Conservation (phyloP, 2,329 filamentous ascomycete genomes). For the Fusarium brevicatenulatum region DNA sequence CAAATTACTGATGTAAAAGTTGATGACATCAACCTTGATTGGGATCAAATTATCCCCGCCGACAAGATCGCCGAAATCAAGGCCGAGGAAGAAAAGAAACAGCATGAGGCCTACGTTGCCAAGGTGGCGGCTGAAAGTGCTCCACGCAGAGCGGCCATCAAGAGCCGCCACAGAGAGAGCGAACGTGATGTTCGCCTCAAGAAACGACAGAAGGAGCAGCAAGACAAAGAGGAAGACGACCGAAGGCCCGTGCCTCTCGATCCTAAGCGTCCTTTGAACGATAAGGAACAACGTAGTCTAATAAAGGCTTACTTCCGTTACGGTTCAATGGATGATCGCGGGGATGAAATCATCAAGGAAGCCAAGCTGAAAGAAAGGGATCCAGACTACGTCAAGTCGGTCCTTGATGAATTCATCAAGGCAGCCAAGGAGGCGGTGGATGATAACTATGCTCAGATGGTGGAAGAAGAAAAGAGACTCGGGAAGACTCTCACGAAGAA, state of each 20-base stretch:
- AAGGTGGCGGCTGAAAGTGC: conserved; percentile 86
- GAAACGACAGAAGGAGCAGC: conserved; percentile 72
- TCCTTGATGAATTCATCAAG: conserved; percentile 78
- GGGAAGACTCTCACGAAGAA: conserved; percentile 93
- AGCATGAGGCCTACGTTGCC: conserved; percentile 83
- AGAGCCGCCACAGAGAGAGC: conserved; percentile 65
- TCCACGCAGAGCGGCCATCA: conserved; percentile 77
- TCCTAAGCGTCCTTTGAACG: conserved; percentile 87
- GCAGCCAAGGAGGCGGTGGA: conserved; percentile 69
- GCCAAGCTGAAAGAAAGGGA: conserved; percentile 87
- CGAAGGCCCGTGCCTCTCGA: conserved; percentile 79
- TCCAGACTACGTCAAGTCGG: conserved; percentile 77
- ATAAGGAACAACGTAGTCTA: conserved; percentile 93
- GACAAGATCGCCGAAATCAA: conserved; percentile 92
- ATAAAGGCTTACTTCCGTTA: conserved; percentile 91
- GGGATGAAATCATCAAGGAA: conserved; percentile 87
- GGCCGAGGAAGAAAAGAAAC: conserved; percentile 84
- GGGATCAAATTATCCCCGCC: conserved; percentile 98
- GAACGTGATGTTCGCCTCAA: conserved; percentile 74
- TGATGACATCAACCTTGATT: conserved; percentile 80
- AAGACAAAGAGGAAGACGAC: conserved; percentile 74
- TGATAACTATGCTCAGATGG: conserved; percentile 75
- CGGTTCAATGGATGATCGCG: conserved; percentile 88
- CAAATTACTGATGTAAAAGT: conserved; percentile 99
- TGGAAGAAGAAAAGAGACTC: conserved; percentile 82